These are phyloP conservation scores for Neonectria magnoliae DNA, from an alignment of 2,329 filamentous ascomycete genomes.

Conservation along the genomic window DNA sequence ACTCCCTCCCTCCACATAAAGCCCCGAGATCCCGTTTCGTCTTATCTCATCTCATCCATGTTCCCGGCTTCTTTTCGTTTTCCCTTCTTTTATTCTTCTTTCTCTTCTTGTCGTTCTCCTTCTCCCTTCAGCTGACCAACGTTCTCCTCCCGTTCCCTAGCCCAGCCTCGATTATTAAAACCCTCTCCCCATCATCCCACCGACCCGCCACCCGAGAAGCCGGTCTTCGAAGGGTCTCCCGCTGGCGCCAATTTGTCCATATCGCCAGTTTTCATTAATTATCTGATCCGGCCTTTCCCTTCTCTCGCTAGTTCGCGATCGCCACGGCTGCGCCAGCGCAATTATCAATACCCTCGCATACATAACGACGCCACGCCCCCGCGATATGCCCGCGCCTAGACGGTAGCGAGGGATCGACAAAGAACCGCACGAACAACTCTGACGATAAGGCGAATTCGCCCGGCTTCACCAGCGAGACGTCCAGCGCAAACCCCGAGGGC, in stretches of 20 bases:
- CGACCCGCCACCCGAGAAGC: slow-evolving; percentile 27
- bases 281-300: slow-evolving; percentile 23
- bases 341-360: slow-evolving; percentile 8
- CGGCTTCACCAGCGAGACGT: slow-evolving; percentile 2
- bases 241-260: not conserved
- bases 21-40: slow-evolving; percentile 24
- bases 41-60: slow-evolving; percentile 22
- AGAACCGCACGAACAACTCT: slow-evolving; percentile 21
- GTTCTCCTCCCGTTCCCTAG: not conserved
- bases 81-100: not conserved
- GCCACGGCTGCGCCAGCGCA: slow-evolving; percentile 2
- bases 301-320: slow-evolving; percentile 23
- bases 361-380: slow-evolving; percentile 14
- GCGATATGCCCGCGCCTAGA: slow-evolving; percentile 35
- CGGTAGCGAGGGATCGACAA: slow-evolving; percentile 32
- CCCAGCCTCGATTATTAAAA: slow-evolving; percentile 22
- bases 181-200: slow-evolving; percentile 4
- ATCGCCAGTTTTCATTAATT: slow-evolving; percentile 10
- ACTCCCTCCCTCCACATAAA: slow-evolving; percentile 5
- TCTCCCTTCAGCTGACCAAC: slow-evolving; percentile 16
- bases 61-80: not conserved
- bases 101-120: not conserved
- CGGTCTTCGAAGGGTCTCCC: slow-evolving; percentile 23
- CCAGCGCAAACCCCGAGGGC: not conserved
- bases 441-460: slow-evolving; percentile 10